phyloP scores from a whole-genome alignment of 768 basidiomycete genomes.

The Tulasnella sp. region DNA sequence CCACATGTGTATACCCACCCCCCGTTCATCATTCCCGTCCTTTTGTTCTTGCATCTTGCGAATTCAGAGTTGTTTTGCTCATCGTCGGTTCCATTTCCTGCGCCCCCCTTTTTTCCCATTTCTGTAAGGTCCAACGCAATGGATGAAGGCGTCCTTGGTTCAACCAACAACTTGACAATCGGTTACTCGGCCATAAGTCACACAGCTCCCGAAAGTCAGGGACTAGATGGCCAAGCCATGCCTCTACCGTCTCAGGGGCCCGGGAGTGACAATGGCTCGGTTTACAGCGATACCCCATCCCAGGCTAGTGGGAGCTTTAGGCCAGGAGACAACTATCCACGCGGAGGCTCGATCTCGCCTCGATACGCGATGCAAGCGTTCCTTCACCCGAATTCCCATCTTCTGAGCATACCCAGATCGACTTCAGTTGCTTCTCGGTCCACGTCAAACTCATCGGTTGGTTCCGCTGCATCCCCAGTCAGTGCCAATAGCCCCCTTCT shows the following conservation, averaged over 20 bases:
- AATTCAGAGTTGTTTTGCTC: constrained; percentile 23
- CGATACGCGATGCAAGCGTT: constrained; percentile 7
- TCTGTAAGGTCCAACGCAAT: constrained; percentile 23
- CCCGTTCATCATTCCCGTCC: constrained; percentile 14
- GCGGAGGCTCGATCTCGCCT: neutral
- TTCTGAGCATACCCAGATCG: neutral
- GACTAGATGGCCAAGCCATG: neutral
- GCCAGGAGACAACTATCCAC: neutral
- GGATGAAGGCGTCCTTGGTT: constrained; percentile 16
- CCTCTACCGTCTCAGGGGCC: neutral
- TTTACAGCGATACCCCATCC: neutral
- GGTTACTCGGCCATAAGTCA: neutral
- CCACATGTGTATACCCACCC: constrained; percentile 13
- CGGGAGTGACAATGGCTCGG: neutral
- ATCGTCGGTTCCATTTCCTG: constrained; percentile 9
- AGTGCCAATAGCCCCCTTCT: neutral
- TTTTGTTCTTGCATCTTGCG: constrained; percentile 11
- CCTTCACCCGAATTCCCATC: constrained; percentile 3
- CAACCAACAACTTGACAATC: neutral
- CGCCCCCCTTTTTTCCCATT: neutral
- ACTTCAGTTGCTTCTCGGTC: constrained; percentile 1
- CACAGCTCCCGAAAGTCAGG: neutral
- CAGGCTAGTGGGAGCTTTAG: neutral
- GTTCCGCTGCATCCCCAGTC: constrained; percentile 10
- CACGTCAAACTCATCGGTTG: neutral